Conservation (phyloP, 495 filamentous ascomycete species). For the Penicillium steckii region DNA sequence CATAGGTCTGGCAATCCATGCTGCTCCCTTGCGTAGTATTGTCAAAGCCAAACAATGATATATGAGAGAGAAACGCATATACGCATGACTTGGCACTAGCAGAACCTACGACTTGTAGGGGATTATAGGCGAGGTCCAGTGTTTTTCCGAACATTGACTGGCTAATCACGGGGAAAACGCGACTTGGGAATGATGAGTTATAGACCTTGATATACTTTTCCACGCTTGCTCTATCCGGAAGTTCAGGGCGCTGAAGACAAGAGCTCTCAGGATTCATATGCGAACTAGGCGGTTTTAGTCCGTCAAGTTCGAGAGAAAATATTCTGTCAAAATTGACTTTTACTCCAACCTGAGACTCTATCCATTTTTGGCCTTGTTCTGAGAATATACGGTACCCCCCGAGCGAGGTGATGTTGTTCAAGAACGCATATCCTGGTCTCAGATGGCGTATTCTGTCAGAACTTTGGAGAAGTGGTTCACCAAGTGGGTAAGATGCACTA, state of each 20-base stretch:
- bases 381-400: not conserved
- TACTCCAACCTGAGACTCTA: constrained; percentile 12
- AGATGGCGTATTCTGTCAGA: not conserved
- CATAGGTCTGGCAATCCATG: constrained; percentile 15
- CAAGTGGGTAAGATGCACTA: not conserved
- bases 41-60: constrained; percentile 15
- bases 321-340: constrained; percentile 5
- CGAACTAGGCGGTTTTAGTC: constrained; percentile 1
- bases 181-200: constrained; percentile 12
- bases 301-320: not conserved
- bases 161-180: constrained; percentile 19
- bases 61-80: constrained; percentile 15
- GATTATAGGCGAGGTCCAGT: constrained; percentile 15
- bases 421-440: not conserved
- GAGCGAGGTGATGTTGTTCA: not conserved
- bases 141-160: constrained; percentile 12
- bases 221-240: not conserved
- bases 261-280: not conserved
- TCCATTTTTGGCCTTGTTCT: constrained; percentile 7
- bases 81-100: constrained; percentile 18
- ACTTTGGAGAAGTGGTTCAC: not conserved
- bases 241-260: not conserved
- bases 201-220: constrained; percentile 8
- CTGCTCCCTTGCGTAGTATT: not conserved
- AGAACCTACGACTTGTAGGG: not conserved